Percentiles rank a stretch among this genome's conserved stretches.
Evolutionary conservation across 768 basidiomycete species (phyloP).

Genomic region (Termitomyces sp.): DNA sequence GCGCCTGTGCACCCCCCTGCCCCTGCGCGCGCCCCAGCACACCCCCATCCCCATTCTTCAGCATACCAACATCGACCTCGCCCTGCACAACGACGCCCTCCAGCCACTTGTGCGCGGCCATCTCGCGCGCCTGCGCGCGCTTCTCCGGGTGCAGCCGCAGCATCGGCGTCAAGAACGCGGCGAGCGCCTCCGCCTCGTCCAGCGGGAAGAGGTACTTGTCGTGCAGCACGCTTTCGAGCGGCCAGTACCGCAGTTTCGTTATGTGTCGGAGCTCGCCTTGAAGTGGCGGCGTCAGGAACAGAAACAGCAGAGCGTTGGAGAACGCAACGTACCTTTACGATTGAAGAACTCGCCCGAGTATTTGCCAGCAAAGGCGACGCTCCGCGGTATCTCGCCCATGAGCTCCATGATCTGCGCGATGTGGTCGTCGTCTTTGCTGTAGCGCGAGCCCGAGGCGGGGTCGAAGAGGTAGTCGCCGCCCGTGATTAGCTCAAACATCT

Average conservation of each 20-base stretch:
- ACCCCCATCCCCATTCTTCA: slow-evolving; percentile 13
- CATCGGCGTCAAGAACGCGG: slow-evolving; percentile 85
- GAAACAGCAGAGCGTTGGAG: too few species aligned
- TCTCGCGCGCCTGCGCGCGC: slow-evolving; percentile 82
- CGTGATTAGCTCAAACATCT: slow-evolving; percentile 94
- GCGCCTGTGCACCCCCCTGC: not conserved
- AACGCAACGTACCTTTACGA: slow-evolving; percentile 70
- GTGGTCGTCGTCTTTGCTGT: slow-evolving; percentile 95
- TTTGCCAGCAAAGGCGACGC: slow-evolving; percentile 83
- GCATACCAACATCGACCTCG: slow-evolving; percentile 64
- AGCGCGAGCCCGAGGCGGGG: slow-evolving; percentile 89
- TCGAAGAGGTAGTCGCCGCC: slow-evolving; percentile 99
- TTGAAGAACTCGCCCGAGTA: slow-evolving; percentile 95
- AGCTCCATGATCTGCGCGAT: slow-evolving; percentile 98
- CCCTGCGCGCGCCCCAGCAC: slow-evolving; percentile 26
- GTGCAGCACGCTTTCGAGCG: slow-evolving; percentile 70
- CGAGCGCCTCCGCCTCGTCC: slow-evolving; percentile 74
- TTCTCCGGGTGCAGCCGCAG: slow-evolving; percentile 83
- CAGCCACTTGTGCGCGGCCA: slow-evolving; percentile 84
- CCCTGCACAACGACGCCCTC: slow-evolving; percentile 83
- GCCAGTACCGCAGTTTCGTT: slow-evolving; percentile 90
- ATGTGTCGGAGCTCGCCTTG: slow-evolving; percentile 86
- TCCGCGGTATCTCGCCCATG: slow-evolving; percentile 82
- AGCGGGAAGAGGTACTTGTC: slow-evolving; percentile 96
- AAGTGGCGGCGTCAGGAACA: not conserved